These are phyloP conservation scores for Daldinia caldariorum DNA, from an alignment of 495 filamentous ascomycete species.

Conservation along the genomic window DNA sequence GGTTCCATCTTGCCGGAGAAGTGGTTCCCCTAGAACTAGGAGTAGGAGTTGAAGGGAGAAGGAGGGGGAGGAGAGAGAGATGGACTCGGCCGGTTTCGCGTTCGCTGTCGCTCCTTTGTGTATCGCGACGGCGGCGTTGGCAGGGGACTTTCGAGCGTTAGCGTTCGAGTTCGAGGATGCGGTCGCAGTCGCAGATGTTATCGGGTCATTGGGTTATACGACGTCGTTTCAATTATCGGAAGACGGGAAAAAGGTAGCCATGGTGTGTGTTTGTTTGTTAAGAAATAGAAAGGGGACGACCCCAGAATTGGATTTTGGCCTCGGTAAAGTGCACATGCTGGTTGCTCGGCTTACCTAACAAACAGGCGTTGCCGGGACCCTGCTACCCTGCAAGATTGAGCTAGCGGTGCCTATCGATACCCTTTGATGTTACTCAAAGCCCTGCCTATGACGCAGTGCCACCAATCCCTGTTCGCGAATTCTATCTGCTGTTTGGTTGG, in stretches of 20 bases:
- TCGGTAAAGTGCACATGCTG: constrained; percentile 37
- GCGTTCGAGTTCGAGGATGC: background rate
- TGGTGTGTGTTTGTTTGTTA: background rate
- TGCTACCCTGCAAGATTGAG: background rate
- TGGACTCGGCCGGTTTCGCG: constrained; percentile 6
- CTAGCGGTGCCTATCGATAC: constrained; percentile 3
- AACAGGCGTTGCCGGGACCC: constrained; percentile 18
- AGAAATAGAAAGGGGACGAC: background rate
- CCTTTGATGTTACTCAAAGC: background rate
- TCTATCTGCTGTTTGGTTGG: background rate
- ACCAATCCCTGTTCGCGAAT: background rate
- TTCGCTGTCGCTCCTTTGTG: too few species aligned
- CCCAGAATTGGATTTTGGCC: constrained; percentile 25
- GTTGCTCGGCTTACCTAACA: constrained; percentile 34
- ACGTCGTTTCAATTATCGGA: background rate
- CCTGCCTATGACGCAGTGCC: constrained; percentile 27
- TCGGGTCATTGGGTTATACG: constrained; percentile 26
- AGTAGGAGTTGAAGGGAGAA: background rate
- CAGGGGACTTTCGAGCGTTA: background rate
- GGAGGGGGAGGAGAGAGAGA: background rate
- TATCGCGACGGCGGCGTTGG: constrained; percentile 4
- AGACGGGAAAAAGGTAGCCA: background rate
- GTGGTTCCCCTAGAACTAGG: background rate
- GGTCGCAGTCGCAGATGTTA: constrained; percentile 9
- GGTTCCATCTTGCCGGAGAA: background rate